Base-by-base conservation (phyloP, 192 early-diverging fungal species). In the Linnemannia elongata region DNA sequence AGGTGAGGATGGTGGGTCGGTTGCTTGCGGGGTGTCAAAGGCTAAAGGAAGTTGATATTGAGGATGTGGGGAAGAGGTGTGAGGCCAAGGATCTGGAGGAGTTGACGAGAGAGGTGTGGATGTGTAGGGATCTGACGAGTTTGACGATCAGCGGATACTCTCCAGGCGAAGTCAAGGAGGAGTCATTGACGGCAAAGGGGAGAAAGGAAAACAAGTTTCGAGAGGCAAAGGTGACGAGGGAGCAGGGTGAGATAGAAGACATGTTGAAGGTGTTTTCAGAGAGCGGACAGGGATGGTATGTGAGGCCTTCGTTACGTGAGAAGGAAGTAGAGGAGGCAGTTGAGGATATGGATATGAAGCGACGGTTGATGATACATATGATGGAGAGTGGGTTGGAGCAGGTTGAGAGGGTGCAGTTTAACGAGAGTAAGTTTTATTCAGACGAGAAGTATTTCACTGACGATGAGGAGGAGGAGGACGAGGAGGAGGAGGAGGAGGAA, bases 341-440 rank as follows among this genome's bases (percentile, higher is more conserved):
- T 13, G 41, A 41, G 42, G 36, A 70, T 70, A 6, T 45, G 20
- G 33, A 47, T 12, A 47, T 78, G 30, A 68, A 68, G 39, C 57
- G 27, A 24, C 57, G n/a, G 60, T 30, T 77, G 38, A 66, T 77
- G 24, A 30, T 6, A 9, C 75, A 77, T 27, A 68, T 77, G 60
- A 13, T 44, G 35, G 18, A n/a, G 15, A 77, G 75, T 68, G 75
- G 75, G 30, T 22, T 77, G 27, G 9, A 38, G 36, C 30, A 68
- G 6, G 45, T 68, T 0, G 41, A 10, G 36, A 35, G n/a, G 18
- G 9, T 77, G 24, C 33, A 41, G 22, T 77, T 77, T 38, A 77
- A 77, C 22, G 36, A 66, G 22, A 77, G 39, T 22, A 35, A 41
- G 22, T 77, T 77, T 44, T 66, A 42, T 66, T 33, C 38, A 6